Evolutionary conservation across 345 rosid species (phyloP).

Genomic region (Noccaea caerulescens): DNA sequence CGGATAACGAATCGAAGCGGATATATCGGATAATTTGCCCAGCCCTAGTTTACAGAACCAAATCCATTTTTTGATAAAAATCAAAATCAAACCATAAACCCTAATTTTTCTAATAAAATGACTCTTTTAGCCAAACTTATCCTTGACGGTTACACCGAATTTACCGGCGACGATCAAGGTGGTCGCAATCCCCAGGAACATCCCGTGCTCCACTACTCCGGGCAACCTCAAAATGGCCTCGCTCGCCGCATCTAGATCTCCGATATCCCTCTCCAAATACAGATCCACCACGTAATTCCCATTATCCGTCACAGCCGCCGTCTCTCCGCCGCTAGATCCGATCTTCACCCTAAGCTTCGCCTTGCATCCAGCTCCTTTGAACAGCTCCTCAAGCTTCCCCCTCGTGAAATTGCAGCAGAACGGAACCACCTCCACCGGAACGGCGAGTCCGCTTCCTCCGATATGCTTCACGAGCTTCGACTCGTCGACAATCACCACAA

Average conservation of each 20-base stretch:
- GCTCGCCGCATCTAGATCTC: slow-evolving; percentile 75
- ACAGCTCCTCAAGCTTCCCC: slow-evolving; percentile 55
- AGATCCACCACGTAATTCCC: slow-evolving; percentile 82
- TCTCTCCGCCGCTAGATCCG: slow-evolving; percentile 26
- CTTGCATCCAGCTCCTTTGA: slow-evolving; percentile 61
- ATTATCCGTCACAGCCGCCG: slow-evolving; percentile 71
- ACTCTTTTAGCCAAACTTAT: slow-evolving; percentile 47
- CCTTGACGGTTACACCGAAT: slow-evolving; percentile 64
- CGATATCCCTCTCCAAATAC: slow-evolving; percentile 73
- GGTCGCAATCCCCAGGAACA: slow-evolving; percentile 92
- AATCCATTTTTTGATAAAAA: neutral
- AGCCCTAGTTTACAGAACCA: slow-evolving; percentile 37
- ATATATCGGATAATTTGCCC: no score
- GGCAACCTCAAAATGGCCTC: slow-evolving; percentile 70
- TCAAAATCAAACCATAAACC: slow-evolving; percentile 35
- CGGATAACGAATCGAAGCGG: no score
- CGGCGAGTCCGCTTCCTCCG: slow-evolving; percentile 76
- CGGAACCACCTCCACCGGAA: slow-evolving; percentile 87
- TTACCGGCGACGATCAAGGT: slow-evolving; percentile 90
- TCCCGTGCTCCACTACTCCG: slow-evolving; percentile 93
- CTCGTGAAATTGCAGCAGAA: slow-evolving; percentile 80
- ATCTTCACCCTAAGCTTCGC: slow-evolving; percentile 59
- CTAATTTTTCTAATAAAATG: slow-evolving; percentile 23
- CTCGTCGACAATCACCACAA: slow-evolving; percentile 77
- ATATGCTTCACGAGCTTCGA: slow-evolving; percentile 61